Base-by-base conservation (phyloP, 129 eudicot genomes). In the Tagetes erecta region DNA sequence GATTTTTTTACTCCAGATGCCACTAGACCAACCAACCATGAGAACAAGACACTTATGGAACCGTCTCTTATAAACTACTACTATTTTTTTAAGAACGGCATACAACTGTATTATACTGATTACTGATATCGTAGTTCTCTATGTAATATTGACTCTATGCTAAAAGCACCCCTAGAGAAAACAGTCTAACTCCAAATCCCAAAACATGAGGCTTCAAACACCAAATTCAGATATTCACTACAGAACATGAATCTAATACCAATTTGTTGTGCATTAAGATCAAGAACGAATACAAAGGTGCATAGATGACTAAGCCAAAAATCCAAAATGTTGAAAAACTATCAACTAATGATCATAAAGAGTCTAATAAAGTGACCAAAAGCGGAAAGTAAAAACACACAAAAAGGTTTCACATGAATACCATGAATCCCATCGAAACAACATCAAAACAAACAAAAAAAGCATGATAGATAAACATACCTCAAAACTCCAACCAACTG, bases 391-490 rank as follows among this genome's bases (percentile, higher is more conserved):
- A 27, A 63, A 53, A 72, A 55, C 58, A 41, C 49, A 12, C n/a
- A 67, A 74, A 70, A 57, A 2, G 44, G 72, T 30, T 35, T 57
- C 42, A 33, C 27, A 7, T 53, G 60, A 35, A 77, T n/a, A 44
- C 51, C 75, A 78, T 45, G 72, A 35, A 80, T 46, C 38, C 33
- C 46, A 62, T n/a, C 55, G 53, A 70, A 70, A 70, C 49, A 47
- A 55, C 44, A 41, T 72, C 66, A 71, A 68, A 47, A 35, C 68
- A 69, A 49, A 83, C 45, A 38, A 30, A 78, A 83, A 56, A 64
- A 72, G 63, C 38, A 64, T 9, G 14, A 67, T 42, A 44, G 64
- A 70, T 59, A 79, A 79, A 76, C 51, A 39, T 76, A 52, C 70
- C 60, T 41, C 35, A 31, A 51, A 52, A 31, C 75, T 13, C 72